phyloP scores from a whole-genome alignment of 192 early-diverging fungal species.

The Coemansia sp. region DNA sequence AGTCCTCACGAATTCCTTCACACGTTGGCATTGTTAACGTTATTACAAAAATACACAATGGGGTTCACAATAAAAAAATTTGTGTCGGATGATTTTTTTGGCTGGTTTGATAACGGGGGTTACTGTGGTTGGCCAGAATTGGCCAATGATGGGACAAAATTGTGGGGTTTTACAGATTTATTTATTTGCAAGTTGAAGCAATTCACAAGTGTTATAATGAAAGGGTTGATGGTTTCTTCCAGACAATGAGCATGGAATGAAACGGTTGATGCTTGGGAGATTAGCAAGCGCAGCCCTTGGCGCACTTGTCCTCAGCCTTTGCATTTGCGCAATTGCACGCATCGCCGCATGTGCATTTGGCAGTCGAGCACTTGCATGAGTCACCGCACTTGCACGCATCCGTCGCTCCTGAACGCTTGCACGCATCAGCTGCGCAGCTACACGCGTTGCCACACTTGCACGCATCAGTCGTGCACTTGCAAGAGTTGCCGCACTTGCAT shows the following conservation, averaged over 20 bases:
- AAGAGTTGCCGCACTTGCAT: conserved; percentile 27
- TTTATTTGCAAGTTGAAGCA: too few relatives aligned
- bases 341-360: conserved; percentile 7
- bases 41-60: background rate
- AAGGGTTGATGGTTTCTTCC: too few relatives aligned
- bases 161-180: too few relatives aligned
- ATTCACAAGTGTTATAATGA: too few relatives aligned
- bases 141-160: conserved; percentile 1
- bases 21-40: conserved; percentile 33
- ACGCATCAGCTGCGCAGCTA: conserved; percentile 10
- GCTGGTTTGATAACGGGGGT: background rate
- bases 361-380: conserved; percentile 23
- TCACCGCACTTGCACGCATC: conserved; percentile 24
- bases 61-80: background rate
- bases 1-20: conserved; percentile 51
- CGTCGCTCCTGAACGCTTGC: conserved; percentile 5
- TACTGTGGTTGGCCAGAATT: background rate
- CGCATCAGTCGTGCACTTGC: conserved; percentile 22
- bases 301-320: conserved; percentile 16
- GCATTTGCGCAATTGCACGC: conserved; percentile 22
- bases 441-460: conserved; percentile 32
- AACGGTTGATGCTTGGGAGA: too few relatives aligned
- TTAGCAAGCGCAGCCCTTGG: background rate
- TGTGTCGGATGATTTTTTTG: background rate
- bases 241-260: too few relatives aligned